A percentile compares a stretch with the other conserved stretches of the same genome.
Evolutionary conservation across 306 rosid genomes (phyloP).

Genomic region (Ammopiptanthus mongolicus): DNA sequence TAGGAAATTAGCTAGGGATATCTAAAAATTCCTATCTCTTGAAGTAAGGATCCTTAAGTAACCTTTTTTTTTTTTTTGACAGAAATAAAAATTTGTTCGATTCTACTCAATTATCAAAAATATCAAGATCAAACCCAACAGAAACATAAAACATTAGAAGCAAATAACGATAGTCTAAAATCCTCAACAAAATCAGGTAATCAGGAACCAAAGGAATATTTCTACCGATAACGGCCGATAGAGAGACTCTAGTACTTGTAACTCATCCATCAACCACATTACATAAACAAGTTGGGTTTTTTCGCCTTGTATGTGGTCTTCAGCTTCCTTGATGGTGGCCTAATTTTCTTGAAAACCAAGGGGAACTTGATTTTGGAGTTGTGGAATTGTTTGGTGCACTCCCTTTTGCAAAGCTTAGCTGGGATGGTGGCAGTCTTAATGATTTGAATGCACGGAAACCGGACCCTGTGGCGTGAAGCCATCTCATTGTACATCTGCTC

Average conservation of each 20-base stretch:
- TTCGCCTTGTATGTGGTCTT: conserved; percentile 92
- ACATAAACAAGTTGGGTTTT: conserved; percentile 84
- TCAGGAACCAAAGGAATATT: not conserved
- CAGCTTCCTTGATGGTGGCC: conserved; percentile 83
- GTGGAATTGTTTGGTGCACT: conserved; percentile 84
- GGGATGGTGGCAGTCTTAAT: conserved; percentile 84
- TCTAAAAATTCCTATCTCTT: too few species aligned
- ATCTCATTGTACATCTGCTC: conserved; percentile 77
- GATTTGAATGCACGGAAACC: conserved; percentile 83
- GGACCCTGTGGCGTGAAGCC: conserved; percentile 91
- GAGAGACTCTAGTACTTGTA: not conserved
- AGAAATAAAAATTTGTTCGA: not conserved
- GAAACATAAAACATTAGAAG: not conserved
- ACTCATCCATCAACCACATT: conserved; percentile 31
- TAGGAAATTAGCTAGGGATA: too few species aligned
- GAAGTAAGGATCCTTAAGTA: too few species aligned
- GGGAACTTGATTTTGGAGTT: conserved; percentile 90
- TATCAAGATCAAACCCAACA: conserved; percentile 13
- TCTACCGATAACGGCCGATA: conserved; percentile 6
- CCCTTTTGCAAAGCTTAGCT: conserved; percentile 89
- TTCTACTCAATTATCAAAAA: conserved; percentile 21
- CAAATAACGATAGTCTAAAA: conserved; percentile 8
- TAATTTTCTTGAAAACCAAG: conserved; percentile 68
- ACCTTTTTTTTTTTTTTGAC: too few species aligned
- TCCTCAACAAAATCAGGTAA: conserved; percentile 21